A percentile compares a stretch with the other conserved stretches of the same genome.
Evolutionary conservation across 2,329 filamentous ascomycete genomes (phyloP).

Genomic region (Whalleya microplaca): DNA sequence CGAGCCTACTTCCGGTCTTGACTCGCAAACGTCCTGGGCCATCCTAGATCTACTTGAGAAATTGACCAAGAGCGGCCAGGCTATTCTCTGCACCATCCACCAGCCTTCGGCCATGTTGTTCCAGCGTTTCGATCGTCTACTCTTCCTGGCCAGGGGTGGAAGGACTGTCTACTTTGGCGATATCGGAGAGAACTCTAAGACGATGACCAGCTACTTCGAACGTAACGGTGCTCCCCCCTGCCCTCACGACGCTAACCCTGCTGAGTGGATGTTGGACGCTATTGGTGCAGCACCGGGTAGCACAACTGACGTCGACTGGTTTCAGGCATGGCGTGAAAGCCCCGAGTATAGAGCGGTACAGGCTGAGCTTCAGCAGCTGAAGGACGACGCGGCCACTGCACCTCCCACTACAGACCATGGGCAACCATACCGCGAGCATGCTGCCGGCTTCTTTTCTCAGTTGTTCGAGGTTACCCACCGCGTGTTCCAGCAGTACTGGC

Average conservation of each 20-base stretch:
- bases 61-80: slow-evolving; percentile 84
- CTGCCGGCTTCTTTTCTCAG: slow-evolving; percentile 72
- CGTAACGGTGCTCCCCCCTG: slow-evolving; percentile 69
- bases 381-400: slow-evolving; percentile 47
- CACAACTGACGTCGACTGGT: slow-evolving; percentile 67
- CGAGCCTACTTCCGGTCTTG: slow-evolving; percentile 92
- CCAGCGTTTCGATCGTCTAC: slow-evolving; percentile 82
- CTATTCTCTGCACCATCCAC: slow-evolving; percentile 96
- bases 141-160: slow-evolving; percentile 77
- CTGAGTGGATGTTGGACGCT: slow-evolving; percentile 76
- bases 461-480: slow-evolving; percentile 69
- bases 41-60: slow-evolving; percentile 89
- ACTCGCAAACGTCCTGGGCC: slow-evolving; percentile 91
- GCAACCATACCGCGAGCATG: slow-evolving; percentile 72
- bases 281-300: slow-evolving; percentile 68
- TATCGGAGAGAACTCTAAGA: slow-evolving; percentile 71
- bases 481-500: slow-evolving; percentile 92
- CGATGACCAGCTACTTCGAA: slow-evolving; percentile 76
- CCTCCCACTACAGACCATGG: slow-evolving; percentile 39
- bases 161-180: slow-evolving; percentile 82
- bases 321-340: slow-evolving; percentile 54
- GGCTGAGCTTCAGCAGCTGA: slow-evolving; percentile 60
- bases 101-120: slow-evolving; percentile 96
- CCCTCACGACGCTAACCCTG: slow-evolving; percentile 73
- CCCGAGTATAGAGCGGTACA: slow-evolving; percentile 54